Evolutionary conservation across 1,284 basidiomycete genomes (phyloP).

Genomic region (Termitomyces sp.): DNA sequence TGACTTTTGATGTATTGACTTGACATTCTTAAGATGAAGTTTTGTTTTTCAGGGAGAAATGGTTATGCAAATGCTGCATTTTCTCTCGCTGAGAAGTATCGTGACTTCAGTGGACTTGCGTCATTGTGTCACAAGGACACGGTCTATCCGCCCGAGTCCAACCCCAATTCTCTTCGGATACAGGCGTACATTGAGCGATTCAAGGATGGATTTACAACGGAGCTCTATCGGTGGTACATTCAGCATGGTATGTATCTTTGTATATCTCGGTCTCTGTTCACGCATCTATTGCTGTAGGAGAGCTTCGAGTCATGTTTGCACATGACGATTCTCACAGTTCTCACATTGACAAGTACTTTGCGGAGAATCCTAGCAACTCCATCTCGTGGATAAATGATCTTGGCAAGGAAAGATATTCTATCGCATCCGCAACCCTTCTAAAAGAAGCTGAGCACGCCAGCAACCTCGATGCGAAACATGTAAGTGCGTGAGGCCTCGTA

Average conservation of each 20-base stretch:
- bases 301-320: slow-evolving; percentile 70
- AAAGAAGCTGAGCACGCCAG: slow-evolving; percentile 52
- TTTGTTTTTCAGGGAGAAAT: slow-evolving; percentile 45
- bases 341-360: slow-evolving; percentile 77
- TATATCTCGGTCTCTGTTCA: slow-evolving; percentile 5
- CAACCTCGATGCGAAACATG: slow-evolving; percentile 70
- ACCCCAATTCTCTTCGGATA: slow-evolving; percentile 56
- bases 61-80: slow-evolving; percentile 72
- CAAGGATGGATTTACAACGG: slow-evolving; percentile 80
- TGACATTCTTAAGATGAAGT: slow-evolving; percentile 16
- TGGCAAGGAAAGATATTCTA: slow-evolving; percentile 60
- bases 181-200: slow-evolving; percentile 77
- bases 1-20: not conserved
- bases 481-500: slow-evolving; percentile 26
- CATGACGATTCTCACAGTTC: slow-evolving; percentile 58
- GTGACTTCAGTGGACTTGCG: slow-evolving; percentile 79
- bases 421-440: slow-evolving; percentile 64
- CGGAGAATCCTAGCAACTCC: slow-evolving; percentile 52
- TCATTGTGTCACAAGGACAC: slow-evolving; percentile 71
- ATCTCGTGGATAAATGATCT: slow-evolving; percentile 93
- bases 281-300: slow-evolving; percentile 42
- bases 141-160: slow-evolving; percentile 58
- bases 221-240: slow-evolving; percentile 86
- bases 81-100: slow-evolving; percentile 78
- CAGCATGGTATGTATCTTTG: slow-evolving; percentile 51